These are phyloP conservation scores for Fraxinus greggii DNA, from an alignment of 305 asterid species.

Conservation along the genomic window DNA sequence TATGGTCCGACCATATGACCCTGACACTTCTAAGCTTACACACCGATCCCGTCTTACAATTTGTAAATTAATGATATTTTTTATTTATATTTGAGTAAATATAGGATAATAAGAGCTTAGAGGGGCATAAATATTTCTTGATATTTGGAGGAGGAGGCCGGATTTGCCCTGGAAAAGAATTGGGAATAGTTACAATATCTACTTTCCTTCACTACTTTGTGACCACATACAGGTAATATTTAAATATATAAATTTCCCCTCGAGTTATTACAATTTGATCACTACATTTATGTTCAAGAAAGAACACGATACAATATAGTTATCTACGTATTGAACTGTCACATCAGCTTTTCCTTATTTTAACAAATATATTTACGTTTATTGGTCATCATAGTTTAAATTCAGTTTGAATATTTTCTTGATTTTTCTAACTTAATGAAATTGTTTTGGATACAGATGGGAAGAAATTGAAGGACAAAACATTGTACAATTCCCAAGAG, in stretches of 20 bases:
- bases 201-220: constrained; percentile 67
- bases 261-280: not conserved
- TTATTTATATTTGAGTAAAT: not conserved
- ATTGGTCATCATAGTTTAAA: not conserved
- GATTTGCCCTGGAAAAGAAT: constrained; percentile 75
- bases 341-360: not conserved
- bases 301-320: not conserved
- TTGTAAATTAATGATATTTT: not conserved
- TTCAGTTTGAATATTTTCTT: not conserved
- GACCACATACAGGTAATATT: constrained; percentile 50
- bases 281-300: not conserved
- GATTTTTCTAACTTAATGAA: not conserved
- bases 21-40: not conserved
- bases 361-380: not conserved
- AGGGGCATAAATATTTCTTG: constrained; percentile 46
- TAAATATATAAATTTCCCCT: not conserved
- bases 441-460: constrained; percentile 37
- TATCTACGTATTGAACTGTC: not conserved
- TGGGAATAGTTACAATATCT: constrained; percentile 54
- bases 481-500: constrained; percentile 50
- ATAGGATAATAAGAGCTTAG: constrained; percentile 44
- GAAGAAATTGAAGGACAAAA: constrained; percentile 49
- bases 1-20: not conserved
- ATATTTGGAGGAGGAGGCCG: constrained; percentile 63
- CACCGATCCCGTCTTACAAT: not conserved